Conservation (phyloP, 78 protist genomes). For the Emiliania huxleyi region DNA sequence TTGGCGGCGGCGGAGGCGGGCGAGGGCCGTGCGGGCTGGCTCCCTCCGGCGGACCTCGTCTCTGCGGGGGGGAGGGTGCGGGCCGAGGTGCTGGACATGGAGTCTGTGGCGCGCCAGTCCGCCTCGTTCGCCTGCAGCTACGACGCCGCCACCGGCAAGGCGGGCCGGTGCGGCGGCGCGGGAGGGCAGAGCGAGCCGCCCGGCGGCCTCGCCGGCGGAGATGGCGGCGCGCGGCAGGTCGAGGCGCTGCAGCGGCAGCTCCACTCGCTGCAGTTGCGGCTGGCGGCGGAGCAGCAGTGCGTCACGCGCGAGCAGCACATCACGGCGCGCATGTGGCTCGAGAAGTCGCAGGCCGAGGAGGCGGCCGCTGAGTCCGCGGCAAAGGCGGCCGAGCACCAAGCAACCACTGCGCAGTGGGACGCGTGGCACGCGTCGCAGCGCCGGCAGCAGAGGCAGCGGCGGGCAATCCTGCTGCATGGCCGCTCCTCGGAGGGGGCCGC, state of each 20-base stretch:
- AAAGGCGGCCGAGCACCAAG: neutral
- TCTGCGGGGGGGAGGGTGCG: neutral
- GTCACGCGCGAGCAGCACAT: slow-evolving; percentile 19
- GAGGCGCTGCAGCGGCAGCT: neutral
- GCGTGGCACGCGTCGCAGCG: neutral
- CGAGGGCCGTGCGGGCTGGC: no score
- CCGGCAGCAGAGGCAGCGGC: neutral
- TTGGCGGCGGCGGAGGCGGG: no score
- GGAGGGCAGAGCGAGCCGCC: no score
- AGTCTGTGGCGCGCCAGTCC: neutral
- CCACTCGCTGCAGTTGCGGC: neutral
- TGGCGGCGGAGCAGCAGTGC: slow-evolving; percentile 17
- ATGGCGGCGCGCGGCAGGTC: neutral
- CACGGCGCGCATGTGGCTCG: slow-evolving; percentile 19
- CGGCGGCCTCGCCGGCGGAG: no score
- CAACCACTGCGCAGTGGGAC: neutral
- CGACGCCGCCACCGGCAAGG: no score
- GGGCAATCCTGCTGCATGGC: neutral
- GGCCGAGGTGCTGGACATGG: neutral
- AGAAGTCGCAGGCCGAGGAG: slow-evolving; percentile 17
- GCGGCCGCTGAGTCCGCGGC: no score
- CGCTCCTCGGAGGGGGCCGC: neutral
- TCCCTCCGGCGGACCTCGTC: neutral
- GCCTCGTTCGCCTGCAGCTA: neutral
- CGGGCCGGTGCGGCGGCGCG: no score